phyloP scores from a whole-genome alignment of 1,139 yeast species.

The Candida frijolesensis region DNA sequence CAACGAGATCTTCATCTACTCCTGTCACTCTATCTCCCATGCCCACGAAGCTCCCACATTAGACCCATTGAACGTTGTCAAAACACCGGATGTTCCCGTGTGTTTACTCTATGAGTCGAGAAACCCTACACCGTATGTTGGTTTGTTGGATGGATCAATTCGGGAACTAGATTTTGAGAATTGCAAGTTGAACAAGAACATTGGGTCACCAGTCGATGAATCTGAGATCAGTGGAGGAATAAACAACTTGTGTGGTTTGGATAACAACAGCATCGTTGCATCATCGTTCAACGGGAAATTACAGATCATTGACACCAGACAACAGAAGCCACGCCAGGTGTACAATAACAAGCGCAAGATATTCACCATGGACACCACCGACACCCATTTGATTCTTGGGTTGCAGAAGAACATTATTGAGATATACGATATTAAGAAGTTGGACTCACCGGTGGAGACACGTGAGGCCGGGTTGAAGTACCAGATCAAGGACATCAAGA shows the following conservation, averaged over 20 bases:
- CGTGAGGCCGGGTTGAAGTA: slow-evolving; percentile 75
- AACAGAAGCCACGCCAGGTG: slow-evolving; percentile 16
- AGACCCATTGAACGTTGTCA: slow-evolving; percentile 11
- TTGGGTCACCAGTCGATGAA: slow-evolving; percentile 12
- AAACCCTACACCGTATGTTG: slow-evolving; percentile 30
- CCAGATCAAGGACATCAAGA: slow-evolving; percentile 63
- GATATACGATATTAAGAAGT: slow-evolving; percentile 57
- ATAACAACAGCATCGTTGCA: slow-evolving; percentile 26
- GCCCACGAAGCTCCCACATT: slow-evolving; percentile 13
- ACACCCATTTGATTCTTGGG: slow-evolving; percentile 54
- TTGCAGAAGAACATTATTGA: slow-evolving; percentile 56
- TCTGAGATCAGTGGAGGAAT: slow-evolving; percentile 28
- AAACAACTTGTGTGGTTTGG: slow-evolving; percentile 33
- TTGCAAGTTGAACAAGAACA: slow-evolving; percentile 22
- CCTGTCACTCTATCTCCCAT: slow-evolving; percentile 18
- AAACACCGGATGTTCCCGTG: slow-evolving; percentile 16
- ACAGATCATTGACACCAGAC: slow-evolving; percentile 37
- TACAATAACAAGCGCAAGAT: slow-evolving; percentile 47
- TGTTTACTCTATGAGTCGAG: slow-evolving; percentile 15
- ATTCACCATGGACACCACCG: slow-evolving; percentile 62
- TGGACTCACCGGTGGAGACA: slow-evolving; percentile 46
- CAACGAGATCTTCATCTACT: slow-evolving; percentile 38
- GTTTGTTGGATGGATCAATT: slow-evolving; percentile 45
- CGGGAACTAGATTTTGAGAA: slow-evolving; percentile 48
- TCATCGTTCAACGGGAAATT: slow-evolving; percentile 60